Base-by-base conservation (phyloP, 2,329 filamentous ascomycete species). In the Cladophialophora bantiana region DNA sequence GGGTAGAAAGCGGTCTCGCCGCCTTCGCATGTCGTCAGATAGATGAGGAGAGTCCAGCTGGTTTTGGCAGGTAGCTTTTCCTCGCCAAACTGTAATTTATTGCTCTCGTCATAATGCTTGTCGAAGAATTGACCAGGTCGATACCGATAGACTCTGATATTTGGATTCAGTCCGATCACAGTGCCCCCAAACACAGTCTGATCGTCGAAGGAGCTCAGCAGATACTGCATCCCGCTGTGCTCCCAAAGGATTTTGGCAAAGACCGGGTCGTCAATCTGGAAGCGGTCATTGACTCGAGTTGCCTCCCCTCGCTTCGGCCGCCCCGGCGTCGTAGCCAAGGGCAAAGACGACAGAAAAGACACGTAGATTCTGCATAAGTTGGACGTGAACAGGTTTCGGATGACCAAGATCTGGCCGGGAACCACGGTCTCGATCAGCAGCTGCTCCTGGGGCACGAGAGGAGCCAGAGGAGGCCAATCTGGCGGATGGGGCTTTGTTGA, bases 1-100 rank as follows among this genome's bases (percentile, higher is more conserved):
- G 92, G 91, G 76, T 96, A 96, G 78, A 97, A 97, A 36, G 95
- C 92, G 0, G 94, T 97, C 78, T 97, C 92, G 36, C 94, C 94
- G 26, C 94, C 94, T 26, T 86, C 78, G 73, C 93, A 96, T 3
- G 90, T 92, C 0, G 91, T 95, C 62, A 97, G 84, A 75, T 97
- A 98, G 40, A 97, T 85, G 0, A 97, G 84, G 4, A 97, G 82
- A 0, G 94, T 97, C 93, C 94, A 97, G 0, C 93, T 97, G 4
- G 94, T 97, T 73, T 85, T 89, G 20, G 85, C 89, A 26, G 82
- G 81, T 10, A 81, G 73, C 7, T 80, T 67, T 40, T 77, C 76
- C 35, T 83, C 79, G 1, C 83, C 82, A 53, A 95, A 80, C 0
- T 80, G 84, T 32, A 97, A 78, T 62, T 86, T 83, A 76, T 96